Conservation (phyloP, 2,329 filamentous ascomycete species). For the Botrytis elliptica region DNA sequence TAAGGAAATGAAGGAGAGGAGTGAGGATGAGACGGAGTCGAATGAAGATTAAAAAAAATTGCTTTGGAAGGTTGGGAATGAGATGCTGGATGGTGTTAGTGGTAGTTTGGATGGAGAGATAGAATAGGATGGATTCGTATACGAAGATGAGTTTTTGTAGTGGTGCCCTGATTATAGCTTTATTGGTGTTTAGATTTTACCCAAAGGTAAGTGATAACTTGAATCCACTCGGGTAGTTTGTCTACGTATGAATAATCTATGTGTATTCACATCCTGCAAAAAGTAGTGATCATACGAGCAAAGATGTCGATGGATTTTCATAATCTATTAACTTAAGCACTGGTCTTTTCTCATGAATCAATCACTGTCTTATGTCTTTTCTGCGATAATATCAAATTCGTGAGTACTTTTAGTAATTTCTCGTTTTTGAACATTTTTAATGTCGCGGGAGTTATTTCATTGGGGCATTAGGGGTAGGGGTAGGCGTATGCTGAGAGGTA, state of each 20-base stretch:
- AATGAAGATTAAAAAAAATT: not conserved
- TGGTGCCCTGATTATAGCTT: not conserved
- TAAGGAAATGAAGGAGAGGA: constrained; percentile 37
- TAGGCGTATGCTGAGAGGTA: too few relatives aligned
- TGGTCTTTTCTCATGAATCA: not conserved
- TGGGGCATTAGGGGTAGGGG: too few relatives aligned
- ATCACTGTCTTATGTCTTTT: not conserved
- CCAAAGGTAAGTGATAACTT: not conserved
- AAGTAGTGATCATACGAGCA: not conserved
- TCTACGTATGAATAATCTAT: too few relatives aligned
- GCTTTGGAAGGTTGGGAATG: not conserved
- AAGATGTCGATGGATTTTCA: not conserved
- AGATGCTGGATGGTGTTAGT: not conserved
- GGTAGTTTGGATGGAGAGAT: not conserved
- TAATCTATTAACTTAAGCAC: accelerated
- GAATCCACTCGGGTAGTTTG: too few relatives aligned
- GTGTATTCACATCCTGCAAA: not conserved
- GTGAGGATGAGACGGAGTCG: constrained; percentile 33
- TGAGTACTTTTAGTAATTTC: too few relatives aligned
- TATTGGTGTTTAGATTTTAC: not conserved
- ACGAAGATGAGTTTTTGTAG: not conserved
- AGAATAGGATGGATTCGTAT: not conserved
- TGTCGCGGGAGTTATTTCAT: accelerated
- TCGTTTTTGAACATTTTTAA: too few relatives aligned
- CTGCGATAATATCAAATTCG: too few relatives aligned